These are phyloP conservation scores for Naganishia antarctica DNA, from an alignment of 768 basidiomycete species.

Conservation along the genomic window DNA sequence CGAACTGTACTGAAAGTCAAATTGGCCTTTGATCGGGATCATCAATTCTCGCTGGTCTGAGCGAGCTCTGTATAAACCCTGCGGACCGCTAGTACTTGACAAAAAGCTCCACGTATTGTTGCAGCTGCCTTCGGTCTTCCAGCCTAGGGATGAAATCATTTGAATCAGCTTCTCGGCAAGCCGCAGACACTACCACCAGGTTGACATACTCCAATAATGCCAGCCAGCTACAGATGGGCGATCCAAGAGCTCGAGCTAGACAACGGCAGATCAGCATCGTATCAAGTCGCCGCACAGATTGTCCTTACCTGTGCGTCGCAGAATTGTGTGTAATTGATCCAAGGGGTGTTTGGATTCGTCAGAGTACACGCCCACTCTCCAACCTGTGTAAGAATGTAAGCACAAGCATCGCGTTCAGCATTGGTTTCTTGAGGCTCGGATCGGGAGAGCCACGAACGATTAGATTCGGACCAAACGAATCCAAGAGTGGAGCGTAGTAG, in stretches of 20 bases:
- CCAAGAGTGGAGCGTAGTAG: constrained; percentile 1
- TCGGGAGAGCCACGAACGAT: not conserved
- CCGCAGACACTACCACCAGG: not conserved
- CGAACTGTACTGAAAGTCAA: not conserved
- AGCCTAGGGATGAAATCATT: not conserved
- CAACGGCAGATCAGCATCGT: not conserved
- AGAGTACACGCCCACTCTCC: constrained; percentile 28
- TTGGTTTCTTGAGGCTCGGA: not conserved
- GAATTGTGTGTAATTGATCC: constrained; percentile 12
- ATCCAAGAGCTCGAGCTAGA: constrained; percentile 11
- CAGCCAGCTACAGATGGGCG: constrained; percentile 16
- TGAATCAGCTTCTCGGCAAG: not conserved
- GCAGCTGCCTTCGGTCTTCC: constrained; percentile 3
- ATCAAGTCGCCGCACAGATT: not conserved
- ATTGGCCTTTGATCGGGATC: not conserved
- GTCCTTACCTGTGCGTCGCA: constrained; percentile 24
- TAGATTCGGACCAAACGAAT: constrained; percentile 5
- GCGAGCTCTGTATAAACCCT: not conserved
- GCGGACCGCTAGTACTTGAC: not conserved
- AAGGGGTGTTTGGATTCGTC: not conserved
- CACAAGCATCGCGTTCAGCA: not conserved
- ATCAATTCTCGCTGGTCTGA: not conserved
- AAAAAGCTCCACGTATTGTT: constrained; percentile 20
- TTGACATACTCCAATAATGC: constrained; percentile 25
- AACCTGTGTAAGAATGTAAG: not conserved